These are phyloP conservation scores for Globisporangium sylvaticum DNA, from an alignment of 352 stramenopile genomes.

Conservation along the genomic window DNA sequence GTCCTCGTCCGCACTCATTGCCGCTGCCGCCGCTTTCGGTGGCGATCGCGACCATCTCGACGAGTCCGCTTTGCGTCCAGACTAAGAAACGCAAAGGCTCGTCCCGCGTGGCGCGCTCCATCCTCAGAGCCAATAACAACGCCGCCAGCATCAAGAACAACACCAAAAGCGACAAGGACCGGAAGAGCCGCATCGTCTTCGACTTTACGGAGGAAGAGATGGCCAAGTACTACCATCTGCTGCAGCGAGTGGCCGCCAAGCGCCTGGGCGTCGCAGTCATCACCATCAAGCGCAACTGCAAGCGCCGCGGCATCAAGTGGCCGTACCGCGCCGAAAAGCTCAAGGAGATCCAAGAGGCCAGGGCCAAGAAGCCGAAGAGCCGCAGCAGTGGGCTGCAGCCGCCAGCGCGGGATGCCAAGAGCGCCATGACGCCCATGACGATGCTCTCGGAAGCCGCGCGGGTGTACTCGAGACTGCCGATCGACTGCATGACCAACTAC, in stretches of 20 bases:
- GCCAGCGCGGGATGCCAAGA: conserved; percentile 13
- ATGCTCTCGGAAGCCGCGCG: conserved; percentile 35
- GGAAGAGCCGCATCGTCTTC: conserved; percentile 50
- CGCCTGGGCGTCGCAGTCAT: conserved; percentile 53
- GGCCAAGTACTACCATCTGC: conserved; percentile 53
- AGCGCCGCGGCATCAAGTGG: conserved; percentile 53
- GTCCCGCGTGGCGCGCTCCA: conserved; percentile 6
- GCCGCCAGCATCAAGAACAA: background rate
- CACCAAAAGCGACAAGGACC: conserved; percentile 18
- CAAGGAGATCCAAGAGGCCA: conserved; percentile 35
- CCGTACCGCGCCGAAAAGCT: conserved; percentile 51
- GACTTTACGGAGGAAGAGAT: conserved; percentile 54
- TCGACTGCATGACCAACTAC: conserved; percentile 31
- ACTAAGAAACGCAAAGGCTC: background rate
- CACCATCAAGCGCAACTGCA: conserved; percentile 60
- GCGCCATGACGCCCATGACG: conserved; percentile 6
- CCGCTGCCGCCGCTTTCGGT: conserved; percentile 8
- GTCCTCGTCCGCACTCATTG: background rate
- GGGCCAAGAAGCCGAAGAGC: background rate
- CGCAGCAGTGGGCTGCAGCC: background rate
- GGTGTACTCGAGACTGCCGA: conserved; percentile 33
- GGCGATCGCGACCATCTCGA: background rate
- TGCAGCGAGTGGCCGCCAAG: conserved; percentile 46
- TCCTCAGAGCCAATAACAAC: background rate
- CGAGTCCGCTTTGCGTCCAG: conserved; percentile 1